A percentile compares a stretch with the other conserved stretches of the same genome.
phyloP scores from a whole-genome alignment of 1,139 yeast genomes.

The Kodamaea plutei region DNA sequence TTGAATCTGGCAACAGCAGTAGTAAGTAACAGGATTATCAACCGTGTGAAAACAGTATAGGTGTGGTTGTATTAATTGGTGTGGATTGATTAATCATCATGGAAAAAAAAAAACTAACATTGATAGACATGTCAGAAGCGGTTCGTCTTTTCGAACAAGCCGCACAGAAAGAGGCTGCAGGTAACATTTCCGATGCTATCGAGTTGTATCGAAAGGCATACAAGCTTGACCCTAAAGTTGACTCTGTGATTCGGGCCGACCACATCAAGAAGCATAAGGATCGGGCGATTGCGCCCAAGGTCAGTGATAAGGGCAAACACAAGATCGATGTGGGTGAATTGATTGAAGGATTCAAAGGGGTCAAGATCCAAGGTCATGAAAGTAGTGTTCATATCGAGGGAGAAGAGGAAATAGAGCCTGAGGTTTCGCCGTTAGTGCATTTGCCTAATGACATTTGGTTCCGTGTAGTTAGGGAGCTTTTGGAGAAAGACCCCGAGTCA shows the following conservation, averaged over 20 bases:
- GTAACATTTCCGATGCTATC: conserved; percentile 79
- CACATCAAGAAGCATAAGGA: conserved; percentile 34
- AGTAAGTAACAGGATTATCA: too few species aligned
- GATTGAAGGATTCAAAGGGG: conserved; percentile 27
- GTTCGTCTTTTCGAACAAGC: conserved; percentile 65
- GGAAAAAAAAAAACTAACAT: too few species aligned
- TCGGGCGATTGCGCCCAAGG: conserved; percentile 15
- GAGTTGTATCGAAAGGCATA: conserved; percentile 69
- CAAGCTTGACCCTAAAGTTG: conserved; percentile 64
- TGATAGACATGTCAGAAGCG: conserved; percentile 36
- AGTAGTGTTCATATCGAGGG: not conserved
- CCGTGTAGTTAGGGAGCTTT: conserved; percentile 50
- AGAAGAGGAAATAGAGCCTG: not conserved
- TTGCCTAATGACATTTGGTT: conserved; percentile 66
- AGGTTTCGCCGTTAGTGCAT: conserved; percentile 43
- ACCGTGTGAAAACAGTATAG: too few species aligned
- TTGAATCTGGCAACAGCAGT: too few species aligned
- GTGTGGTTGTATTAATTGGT: too few species aligned
- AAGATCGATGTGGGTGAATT: conserved; percentile 37
- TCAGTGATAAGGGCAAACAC: conserved; percentile 32
- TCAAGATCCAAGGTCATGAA: conserved; percentile 4
- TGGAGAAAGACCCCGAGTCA: conserved; percentile 51
- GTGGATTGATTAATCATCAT: too few species aligned
- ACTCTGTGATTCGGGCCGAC: conserved; percentile 56
- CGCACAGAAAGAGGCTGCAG: conserved; percentile 65